Conservation (phyloP, 352 stramenopile species). For the Phytophthora litchii region DNA sequence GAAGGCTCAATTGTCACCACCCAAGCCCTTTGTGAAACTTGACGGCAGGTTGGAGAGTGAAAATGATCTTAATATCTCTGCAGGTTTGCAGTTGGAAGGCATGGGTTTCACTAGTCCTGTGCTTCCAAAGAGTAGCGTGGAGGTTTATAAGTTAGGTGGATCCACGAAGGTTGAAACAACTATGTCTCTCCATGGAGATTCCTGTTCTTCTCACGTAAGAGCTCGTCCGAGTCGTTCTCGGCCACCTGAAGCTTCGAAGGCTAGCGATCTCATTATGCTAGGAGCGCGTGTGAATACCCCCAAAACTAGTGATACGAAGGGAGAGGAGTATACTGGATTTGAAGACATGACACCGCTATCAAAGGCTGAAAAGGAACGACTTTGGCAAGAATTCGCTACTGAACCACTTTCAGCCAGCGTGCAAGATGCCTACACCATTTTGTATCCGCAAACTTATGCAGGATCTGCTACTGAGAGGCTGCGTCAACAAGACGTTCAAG, state of each 20-base stretch:
- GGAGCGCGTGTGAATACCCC: slow-evolving; percentile 13
- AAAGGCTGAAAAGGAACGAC: slow-evolving; percentile 37
- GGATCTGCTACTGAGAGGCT: background rate
- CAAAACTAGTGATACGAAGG: slow-evolving; percentile 1
- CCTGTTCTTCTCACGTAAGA: background rate
- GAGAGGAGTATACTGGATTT: slow-evolving; percentile 3
- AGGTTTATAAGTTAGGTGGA: background rate
- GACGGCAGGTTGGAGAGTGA: slow-evolving; percentile 1
- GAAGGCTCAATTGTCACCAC: background rate
- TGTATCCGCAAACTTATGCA: slow-evolving; percentile 60
- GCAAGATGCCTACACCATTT: slow-evolving; percentile 61
- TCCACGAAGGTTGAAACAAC: background rate
- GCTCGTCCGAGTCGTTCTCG: background rate
- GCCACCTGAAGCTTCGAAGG: background rate
- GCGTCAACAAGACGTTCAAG: background rate
- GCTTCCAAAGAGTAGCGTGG: background rate
- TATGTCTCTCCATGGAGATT: background rate
- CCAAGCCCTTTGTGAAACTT: slow-evolving; percentile 28
- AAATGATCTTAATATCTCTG: background rate
- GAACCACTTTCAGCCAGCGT: slow-evolving; percentile 44
- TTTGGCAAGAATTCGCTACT: slow-evolving; percentile 53
- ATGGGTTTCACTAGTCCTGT: slow-evolving; percentile 3
- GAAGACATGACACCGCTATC: slow-evolving; percentile 32
- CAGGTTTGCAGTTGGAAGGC: slow-evolving; percentile 16
- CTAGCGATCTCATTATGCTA: slow-evolving; percentile 20